These are phyloP conservation scores for Pelargonium cotyledonis DNA, from an alignment of 441 rosid species.

Conservation along the genomic window DNA sequence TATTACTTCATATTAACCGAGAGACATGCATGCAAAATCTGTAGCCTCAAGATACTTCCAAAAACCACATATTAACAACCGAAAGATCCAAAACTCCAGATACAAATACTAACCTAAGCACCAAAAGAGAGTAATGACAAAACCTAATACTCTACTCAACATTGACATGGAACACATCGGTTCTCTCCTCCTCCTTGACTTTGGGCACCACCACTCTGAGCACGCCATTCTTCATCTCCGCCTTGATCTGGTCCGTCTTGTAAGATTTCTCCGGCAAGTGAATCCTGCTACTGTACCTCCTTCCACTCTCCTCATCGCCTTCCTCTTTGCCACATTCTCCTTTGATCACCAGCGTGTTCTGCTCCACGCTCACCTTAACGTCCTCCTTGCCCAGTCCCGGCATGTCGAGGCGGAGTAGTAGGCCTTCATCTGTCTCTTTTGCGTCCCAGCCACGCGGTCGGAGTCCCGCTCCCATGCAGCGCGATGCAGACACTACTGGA, in stretches of 20 bases:
- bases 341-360: conserved; percentile 45
- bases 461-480: conserved; percentile 30
- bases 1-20: too few species aligned
- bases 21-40: too few species aligned
- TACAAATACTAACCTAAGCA: too few species aligned
- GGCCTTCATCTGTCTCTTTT: conserved; percentile 44
- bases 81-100: too few species aligned
- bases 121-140: too few species aligned
- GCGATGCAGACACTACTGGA: conserved; percentile 34
- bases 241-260: conserved; percentile 43
- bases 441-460: conserved; percentile 34
- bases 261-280: conserved; percentile 37
- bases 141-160: conserved; percentile 15
- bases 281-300: conserved; percentile 46
- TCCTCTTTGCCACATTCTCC: conserved; percentile 44
- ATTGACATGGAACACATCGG: conserved; percentile 22
- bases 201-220: conserved; percentile 52
- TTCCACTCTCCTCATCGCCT: conserved; percentile 21
- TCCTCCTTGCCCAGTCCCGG: conserved; percentile 60
- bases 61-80: too few species aligned
- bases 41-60: too few species aligned
- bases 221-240: conserved; percentile 74
- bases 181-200: conserved; percentile 35
- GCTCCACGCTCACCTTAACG: conserved; percentile 50
- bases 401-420: conserved; percentile 50